Percentiles rank a stretch among this genome's conserved stretches.
These are phyloP conservation scores for Tardiomyces digboiensis DNA, from an alignment of 1,139 yeast genomes.

Conservation along the genomic window DNA sequence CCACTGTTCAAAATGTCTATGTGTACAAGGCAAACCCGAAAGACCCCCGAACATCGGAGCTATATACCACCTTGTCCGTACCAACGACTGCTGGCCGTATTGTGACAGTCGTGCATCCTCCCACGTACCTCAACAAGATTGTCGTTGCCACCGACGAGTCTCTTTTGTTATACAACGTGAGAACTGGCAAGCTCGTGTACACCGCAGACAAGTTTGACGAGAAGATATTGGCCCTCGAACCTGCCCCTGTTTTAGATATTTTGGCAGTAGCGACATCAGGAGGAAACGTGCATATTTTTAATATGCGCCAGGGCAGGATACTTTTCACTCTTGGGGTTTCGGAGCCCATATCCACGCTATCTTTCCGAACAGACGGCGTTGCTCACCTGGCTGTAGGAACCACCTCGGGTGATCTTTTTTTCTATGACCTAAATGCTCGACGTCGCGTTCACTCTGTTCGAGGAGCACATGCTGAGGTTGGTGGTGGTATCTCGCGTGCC, in stretches of 20 bases:
- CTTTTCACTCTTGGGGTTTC: conserved; percentile 54
- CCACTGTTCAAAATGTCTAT: conserved; percentile 44
- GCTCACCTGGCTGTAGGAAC: conserved; percentile 79
- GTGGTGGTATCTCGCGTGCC: conserved; percentile 75
- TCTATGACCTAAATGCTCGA: conserved; percentile 69
- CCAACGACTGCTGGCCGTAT: conserved; percentile 57
- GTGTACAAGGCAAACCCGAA: conserved; percentile 49
- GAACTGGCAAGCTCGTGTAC: conserved; percentile 65
- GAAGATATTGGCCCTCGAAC: conserved; percentile 49
- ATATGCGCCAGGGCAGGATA: conserved; percentile 56
- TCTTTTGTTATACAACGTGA: conserved; percentile 55
- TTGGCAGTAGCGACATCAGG: conserved; percentile 66
- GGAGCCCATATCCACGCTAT: conserved; percentile 54
- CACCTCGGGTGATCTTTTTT: conserved; percentile 71
- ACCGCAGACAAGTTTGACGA: conserved; percentile 38
- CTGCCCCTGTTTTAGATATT: conserved; percentile 82
- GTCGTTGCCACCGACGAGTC: conserved; percentile 58
- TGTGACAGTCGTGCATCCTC: conserved; percentile 68
- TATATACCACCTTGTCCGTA: conserved; percentile 54
- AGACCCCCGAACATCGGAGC: conserved; percentile 31
- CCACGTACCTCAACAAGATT: conserved; percentile 87
- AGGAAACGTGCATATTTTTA: conserved; percentile 59
- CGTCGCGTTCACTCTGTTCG: conserved; percentile 68
- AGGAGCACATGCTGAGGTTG: conserved; percentile 56
- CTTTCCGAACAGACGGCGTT: conserved; percentile 90